Evolutionary conservation across 768 basidiomycete species (phyloP), one percentile per base, ranked within the genome.

Genomic region (Hortiboletus flavorubellus): DNA sequence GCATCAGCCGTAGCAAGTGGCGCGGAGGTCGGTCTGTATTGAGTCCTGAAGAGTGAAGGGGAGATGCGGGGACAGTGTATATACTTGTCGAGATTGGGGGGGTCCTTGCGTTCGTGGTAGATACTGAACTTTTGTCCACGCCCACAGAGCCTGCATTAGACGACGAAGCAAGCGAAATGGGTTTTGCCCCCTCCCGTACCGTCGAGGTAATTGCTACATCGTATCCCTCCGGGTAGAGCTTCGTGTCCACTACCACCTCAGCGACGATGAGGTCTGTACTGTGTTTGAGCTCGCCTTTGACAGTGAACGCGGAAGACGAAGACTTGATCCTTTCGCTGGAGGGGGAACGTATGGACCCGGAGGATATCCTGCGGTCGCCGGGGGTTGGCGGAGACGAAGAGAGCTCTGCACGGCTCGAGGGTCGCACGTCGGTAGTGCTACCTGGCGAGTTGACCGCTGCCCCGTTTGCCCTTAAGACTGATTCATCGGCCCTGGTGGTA

Each of bases 231-330:
- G 87, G 82, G 71, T 89, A 93, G 54, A 90, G 74, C 68, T 87
- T 88, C 51, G 89, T 84, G 71, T 94, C 91, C 29, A 93, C 78
- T 29, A 93, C 80, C 31, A 93, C 66, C 70, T 96, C 93, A 2
- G 82, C 82, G 16, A 93, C 82, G 18, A 93, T 71, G 44, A 93
- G 71, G 67, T 96, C 91, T 49, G 79, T 78, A n/a, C 77, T 72
- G 42, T 78, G 76, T 52, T 76, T 78, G 54, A 86, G 77, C 62
- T 85, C 85, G 39, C 83, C 84, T 46, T 82, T 84, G 44, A 77
- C 53, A 4, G 81, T 85, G 62, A 89, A 87, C 31, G 80, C 81
- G 9, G 85, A 82, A 5, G 81, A 76, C 10, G 64, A 58, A 2
- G 68, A 46, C 31, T 68, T 72, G 35, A 67, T 34, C 9, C 59